Conservation (phyloP, 1,284 basidiomycete species). For the Pholiota adiposa region DNA sequence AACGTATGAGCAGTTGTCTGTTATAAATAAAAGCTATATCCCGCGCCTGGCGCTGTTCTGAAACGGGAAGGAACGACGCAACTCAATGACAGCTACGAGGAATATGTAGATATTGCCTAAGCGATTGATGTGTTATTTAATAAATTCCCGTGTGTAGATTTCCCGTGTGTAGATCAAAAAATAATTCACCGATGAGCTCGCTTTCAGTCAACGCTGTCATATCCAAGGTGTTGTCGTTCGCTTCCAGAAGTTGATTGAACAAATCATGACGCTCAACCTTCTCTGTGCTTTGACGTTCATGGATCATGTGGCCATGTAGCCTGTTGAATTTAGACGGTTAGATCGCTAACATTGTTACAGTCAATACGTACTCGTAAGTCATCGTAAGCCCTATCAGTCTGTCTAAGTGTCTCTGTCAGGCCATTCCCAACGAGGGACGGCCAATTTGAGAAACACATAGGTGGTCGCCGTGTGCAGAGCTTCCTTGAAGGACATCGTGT, state of each 20-base stretch:
- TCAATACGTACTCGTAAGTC: conserved; percentile 51
- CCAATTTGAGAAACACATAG: conserved; percentile 45
- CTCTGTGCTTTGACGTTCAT: conserved; percentile 41
- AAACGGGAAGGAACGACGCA: conserved; percentile 24
- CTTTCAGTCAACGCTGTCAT: conserved; percentile 44
- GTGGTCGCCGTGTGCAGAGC: conserved; percentile 52
- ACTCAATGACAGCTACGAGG: conserved; percentile 65
- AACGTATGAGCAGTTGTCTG: conserved; percentile 47
- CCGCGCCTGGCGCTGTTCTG: background rate
- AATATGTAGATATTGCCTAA: conserved; percentile 63
- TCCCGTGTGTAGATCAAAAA: background rate
- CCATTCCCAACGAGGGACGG: conserved; percentile 51
- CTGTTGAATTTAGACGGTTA: conserved; percentile 33
- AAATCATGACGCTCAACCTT: conserved; percentile 55
- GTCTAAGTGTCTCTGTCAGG: conserved; percentile 41
- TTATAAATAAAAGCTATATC: no score
- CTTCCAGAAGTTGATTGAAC: conserved; percentile 57
- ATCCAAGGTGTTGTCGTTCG: conserved; percentile 45
- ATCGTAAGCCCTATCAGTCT: conserved; percentile 43
- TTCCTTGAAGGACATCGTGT: conserved; percentile 60
- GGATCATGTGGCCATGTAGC: conserved; percentile 61
- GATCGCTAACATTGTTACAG: no score
- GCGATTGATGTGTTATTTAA: background rate
- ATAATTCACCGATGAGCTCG: conserved; percentile 51
- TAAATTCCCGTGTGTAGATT: background rate